phyloP scores from a whole-genome alignment of 768 basidiomycete species.

The Suillus plorans region DNA sequence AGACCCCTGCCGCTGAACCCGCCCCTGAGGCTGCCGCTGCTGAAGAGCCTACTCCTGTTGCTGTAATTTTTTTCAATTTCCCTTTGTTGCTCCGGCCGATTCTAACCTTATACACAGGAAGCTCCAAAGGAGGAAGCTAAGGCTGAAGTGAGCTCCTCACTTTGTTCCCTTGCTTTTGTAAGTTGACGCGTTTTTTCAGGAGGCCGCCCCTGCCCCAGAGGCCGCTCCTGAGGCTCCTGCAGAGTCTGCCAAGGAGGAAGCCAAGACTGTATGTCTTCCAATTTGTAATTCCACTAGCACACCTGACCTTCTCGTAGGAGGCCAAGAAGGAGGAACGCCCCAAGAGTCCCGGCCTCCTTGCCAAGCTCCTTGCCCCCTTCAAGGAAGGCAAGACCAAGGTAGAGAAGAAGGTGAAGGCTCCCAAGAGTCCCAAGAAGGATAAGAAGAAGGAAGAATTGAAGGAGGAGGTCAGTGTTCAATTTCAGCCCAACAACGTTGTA shows the following conservation, averaged over 20 bases:
- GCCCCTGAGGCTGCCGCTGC: constrained; percentile 32
- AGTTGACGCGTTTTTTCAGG: constrained; percentile 27
- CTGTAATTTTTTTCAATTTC: constrained; percentile 26
- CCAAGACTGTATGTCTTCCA: constrained; percentile 37
- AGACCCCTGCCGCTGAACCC: constrained; percentile 35
- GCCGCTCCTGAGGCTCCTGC: constrained; percentile 20
- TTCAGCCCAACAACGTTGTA: background rate
- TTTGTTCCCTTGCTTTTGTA: no score
- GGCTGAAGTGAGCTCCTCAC: constrained; percentile 33
- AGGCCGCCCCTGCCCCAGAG: constrained; percentile 29
- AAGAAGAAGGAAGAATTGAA: constrained; percentile 71
- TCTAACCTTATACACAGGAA: constrained; percentile 31
- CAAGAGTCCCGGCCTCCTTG: constrained; percentile 75
- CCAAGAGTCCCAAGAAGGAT: constrained; percentile 80
- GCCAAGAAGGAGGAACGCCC: constrained; percentile 77
- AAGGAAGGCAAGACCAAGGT: constrained; percentile 52
- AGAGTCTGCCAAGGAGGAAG: constrained; percentile 41
- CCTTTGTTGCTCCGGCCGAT: constrained; percentile 2
- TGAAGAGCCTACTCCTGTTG: constrained; percentile 34
- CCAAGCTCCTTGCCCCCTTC: constrained; percentile 80
- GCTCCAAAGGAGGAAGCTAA: constrained; percentile 40
- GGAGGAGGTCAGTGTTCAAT: constrained; percentile 42
- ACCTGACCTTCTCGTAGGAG: constrained; percentile 18
- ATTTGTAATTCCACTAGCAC: constrained; percentile 9
- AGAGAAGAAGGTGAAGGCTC: constrained; percentile 58